These are phyloP conservation scores for Scenedesmus sp. DNA, from an alignment of 163 green algal genomes.

Conservation along the genomic window DNA sequence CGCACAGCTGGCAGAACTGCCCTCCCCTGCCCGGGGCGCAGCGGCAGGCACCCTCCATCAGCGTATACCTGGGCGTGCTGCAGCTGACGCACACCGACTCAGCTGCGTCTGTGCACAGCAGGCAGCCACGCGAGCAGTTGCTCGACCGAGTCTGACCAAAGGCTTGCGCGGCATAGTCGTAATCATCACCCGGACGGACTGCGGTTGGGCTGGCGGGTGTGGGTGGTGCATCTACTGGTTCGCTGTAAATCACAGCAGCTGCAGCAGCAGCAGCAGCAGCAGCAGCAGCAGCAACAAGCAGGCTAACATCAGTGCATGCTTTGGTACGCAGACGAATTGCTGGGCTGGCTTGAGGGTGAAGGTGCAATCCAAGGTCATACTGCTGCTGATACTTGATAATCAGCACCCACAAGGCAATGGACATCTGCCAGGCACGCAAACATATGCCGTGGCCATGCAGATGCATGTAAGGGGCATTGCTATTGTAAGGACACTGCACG, in stretches of 20 bases:
- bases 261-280: neutral
- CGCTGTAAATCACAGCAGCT: neutral
- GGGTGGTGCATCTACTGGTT: neutral
- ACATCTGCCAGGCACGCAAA: too few relatives aligned
- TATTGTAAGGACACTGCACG: too few relatives aligned
- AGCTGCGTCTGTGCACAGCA: neutral
- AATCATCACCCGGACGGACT: neutral
- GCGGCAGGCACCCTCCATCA: neutral
- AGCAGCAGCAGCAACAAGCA: neutral
- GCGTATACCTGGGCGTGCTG: neutral
- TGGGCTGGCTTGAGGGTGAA: too few relatives aligned
- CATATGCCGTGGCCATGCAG: too few relatives aligned
- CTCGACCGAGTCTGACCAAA: neutral
- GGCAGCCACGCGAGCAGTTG: slow-evolving; percentile 19
- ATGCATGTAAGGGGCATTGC: too few relatives aligned
- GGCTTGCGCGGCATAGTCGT: neutral
- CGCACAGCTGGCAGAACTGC: neutral
- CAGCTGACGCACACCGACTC: neutral
- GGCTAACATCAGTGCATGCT: too few relatives aligned
- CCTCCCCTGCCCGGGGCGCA: neutral
- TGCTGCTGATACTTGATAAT: too few relatives aligned
- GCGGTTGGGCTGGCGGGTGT: neutral
- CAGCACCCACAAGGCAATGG: too few relatives aligned
- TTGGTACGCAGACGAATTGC: too few relatives aligned
- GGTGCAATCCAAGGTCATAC: too few relatives aligned